These are phyloP conservation scores for Vaccinium macrocarpon DNA, from an alignment of 148 eudicot genomes.

Conservation along the genomic window DNA sequence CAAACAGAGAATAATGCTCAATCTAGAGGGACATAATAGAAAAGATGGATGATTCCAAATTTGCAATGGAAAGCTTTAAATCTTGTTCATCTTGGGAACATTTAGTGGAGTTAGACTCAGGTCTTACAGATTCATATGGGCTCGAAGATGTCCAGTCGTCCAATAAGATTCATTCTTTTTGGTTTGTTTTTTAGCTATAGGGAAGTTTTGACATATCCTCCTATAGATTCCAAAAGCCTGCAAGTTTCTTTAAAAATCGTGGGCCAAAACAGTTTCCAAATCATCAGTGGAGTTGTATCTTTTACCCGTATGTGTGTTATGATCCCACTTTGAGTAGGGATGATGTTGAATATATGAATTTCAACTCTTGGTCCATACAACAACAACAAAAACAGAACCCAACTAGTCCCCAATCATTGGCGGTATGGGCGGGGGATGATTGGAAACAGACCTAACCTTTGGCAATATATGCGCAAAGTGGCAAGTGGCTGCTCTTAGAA, in stretches of 20 bases:
- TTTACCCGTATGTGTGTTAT: not conserved
- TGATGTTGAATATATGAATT: not conserved
- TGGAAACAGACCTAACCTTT: too few relatives aligned
- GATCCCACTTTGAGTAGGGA: not conserved
- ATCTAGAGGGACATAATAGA: not conserved
- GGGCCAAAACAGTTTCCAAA: not conserved
- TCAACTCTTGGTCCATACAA: not conserved
- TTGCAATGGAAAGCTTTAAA: not conserved
- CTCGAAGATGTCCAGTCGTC: not conserved
- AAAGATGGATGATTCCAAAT: not conserved
- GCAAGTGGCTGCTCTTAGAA: too few relatives aligned
- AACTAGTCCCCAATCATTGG: too few relatives aligned
- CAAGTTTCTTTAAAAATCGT: not conserved
- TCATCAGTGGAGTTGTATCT: not conserved
- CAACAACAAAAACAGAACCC: too few relatives aligned
- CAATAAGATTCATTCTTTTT: not conserved
- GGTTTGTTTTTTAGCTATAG: too few relatives aligned
- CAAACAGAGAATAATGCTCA: not conserved
- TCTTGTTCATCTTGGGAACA: not conserved
- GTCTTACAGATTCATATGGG: not conserved
- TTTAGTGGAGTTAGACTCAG: not conserved
- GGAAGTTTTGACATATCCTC: not conserved
- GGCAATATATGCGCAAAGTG: too few relatives aligned
- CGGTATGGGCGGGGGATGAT: too few relatives aligned
- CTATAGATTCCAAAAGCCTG: not conserved